Evolutionary conservation across 768 basidiomycete genomes (phyloP), one percentile per base, ranked within the genome.

Genomic region (Suillus subaureus): DNA sequence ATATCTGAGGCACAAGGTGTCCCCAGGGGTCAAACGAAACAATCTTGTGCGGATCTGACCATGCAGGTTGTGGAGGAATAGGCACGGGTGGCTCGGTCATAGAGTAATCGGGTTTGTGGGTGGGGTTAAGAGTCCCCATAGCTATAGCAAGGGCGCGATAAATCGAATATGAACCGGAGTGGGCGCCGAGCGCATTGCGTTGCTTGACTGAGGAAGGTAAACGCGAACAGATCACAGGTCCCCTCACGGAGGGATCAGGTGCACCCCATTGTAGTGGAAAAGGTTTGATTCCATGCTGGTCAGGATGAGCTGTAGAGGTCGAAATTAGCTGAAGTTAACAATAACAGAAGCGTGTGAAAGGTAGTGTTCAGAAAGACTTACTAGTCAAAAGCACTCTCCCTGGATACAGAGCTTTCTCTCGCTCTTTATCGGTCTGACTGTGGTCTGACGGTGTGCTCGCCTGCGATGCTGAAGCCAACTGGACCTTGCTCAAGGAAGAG

Each of bases 21-120:
- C 96, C 96, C 87, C 89, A 97, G 0, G 96, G 96, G 71, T 99
- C 96, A 74, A 98, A 91, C 5, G 89, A 89, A 47, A 97, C 96
- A 71, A 98, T 96, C 84, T 93, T 93, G 68, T 68, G 69, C 6
- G 88, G 83, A 70, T 91, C 87, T 51, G 77, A 85, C 96, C 96
- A 99, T 6, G 87, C 76, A 0, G 90, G 87, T 69, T 92, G 88
- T 18, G 88, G 89, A 15, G 88, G 90, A 67, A 97, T 88, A 43
- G 83, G 75, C 39, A 97, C 87, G 0, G 95, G 92, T 0, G 96
- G 96, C 74, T 96, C 89, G 0, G 94, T 96, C 73, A 87, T 83
- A 52, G 84, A 81, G 77, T 91, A 96, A 72, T 94, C 89, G 11
- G 94, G 91, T 74, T 91, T 92, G 78, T 93, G 91, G 1, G 86